Percentiles rank a stretch among this genome's conserved stretches.
Conservation (phyloP, 805 yeast species). For the Schwanniomyces pseudopolymorphus region DNA sequence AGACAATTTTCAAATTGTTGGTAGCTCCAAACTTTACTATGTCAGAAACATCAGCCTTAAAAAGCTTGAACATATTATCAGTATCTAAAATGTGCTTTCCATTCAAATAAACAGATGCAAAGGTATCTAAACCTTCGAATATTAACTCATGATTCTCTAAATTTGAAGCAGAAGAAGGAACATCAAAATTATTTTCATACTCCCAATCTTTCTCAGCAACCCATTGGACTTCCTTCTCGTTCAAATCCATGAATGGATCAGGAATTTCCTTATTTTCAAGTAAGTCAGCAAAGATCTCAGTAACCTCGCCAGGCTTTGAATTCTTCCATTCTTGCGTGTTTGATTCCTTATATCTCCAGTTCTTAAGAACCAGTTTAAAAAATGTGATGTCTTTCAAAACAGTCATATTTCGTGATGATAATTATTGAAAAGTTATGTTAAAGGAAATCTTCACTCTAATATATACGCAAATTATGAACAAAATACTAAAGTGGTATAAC, state of each 20-base stretch:
- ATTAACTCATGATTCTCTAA: constrained; percentile 25
- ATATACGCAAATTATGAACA: background rate
- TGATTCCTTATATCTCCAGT: constrained; percentile 3
- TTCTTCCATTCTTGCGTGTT: constrained; percentile 4
- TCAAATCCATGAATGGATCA: constrained; percentile 46
- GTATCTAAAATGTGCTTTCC: constrained; percentile 31
- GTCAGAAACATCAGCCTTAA: constrained; percentile 26
- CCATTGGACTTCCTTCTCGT: constrained; percentile 50
- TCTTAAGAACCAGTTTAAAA: background rate
- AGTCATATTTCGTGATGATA: background rate
- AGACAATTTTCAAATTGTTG: constrained; percentile 35
- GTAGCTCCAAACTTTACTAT: constrained; percentile 10
- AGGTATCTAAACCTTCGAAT: constrained; percentile 47
- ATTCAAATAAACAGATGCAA: constrained; percentile 41
- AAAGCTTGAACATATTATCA: constrained; percentile 44
- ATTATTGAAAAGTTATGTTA: background rate
- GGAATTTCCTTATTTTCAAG: constrained; percentile 35
- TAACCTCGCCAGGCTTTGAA: constrained; percentile 3
- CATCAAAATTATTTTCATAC: constrained; percentile 27
- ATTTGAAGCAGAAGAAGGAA: background rate
- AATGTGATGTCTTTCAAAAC: background rate
- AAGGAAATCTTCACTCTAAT: background rate
- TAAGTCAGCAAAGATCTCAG: constrained; percentile 44
- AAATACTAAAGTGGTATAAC: background rate
- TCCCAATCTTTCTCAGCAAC: constrained; percentile 52